Conservation (phyloP, 2,329 filamentous ascomycete genomes). For the Coleophoma cylindrospora region DNA sequence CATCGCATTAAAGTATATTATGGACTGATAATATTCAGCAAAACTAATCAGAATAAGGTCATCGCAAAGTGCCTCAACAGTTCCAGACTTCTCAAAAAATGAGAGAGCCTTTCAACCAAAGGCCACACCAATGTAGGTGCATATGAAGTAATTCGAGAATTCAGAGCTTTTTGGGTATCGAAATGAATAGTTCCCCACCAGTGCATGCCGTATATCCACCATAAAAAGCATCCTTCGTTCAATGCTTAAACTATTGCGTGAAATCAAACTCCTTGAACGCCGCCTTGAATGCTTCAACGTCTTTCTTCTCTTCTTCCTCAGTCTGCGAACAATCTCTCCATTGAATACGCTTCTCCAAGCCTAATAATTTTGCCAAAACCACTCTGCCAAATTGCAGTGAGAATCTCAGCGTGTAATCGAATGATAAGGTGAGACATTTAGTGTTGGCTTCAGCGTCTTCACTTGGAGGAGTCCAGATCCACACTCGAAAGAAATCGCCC, state of each 20-base stretch:
- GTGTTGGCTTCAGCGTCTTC: constrained; percentile 42
- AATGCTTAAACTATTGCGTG: constrained; percentile 4
- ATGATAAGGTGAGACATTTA: constrained; percentile 67
- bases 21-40: too few species aligned
- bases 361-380: constrained; percentile 83
- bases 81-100: too few species aligned
- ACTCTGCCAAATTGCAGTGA: constrained; percentile 86
- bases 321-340: constrained; percentile 85
- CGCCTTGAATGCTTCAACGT: constrained; percentile 73
- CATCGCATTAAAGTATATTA: too few species aligned
- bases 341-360: constrained; percentile 69
- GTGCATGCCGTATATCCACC: too few species aligned
- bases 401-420: constrained; percentile 70
- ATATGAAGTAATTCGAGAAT: too few species aligned
- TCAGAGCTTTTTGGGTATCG: too few species aligned
- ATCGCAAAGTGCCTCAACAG: too few species aligned
- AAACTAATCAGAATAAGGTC: too few species aligned
- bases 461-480: constrained; percentile 62
- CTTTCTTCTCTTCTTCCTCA: constrained; percentile 70
- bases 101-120: too few species aligned
- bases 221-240: too few species aligned
- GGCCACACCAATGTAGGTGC: too few species aligned
- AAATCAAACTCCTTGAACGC: constrained; percentile 89
- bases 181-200: too few species aligned
- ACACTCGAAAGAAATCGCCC: constrained; percentile 73